Percentiles rank a stretch among this genome's conserved stretches.
These are phyloP conservation scores for Onygena corvina DNA, from an alignment of 2,329 filamentous ascomycete species.

Conservation along the genomic window DNA sequence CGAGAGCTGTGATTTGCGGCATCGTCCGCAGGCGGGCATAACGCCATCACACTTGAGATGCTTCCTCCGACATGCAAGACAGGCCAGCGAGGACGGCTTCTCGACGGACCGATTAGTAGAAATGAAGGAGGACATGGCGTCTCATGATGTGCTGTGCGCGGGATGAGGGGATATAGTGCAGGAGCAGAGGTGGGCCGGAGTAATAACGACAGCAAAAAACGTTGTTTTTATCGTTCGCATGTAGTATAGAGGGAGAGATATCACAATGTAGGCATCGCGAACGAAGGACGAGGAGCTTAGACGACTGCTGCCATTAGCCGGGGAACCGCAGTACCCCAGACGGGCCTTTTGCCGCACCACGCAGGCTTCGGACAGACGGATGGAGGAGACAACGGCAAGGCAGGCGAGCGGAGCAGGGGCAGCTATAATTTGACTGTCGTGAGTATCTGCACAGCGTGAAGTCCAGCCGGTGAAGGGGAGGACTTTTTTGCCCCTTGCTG, in stretches of 20 bases:
- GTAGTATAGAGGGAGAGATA: too few relatives aligned
- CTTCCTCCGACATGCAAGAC: conserved; percentile 41
- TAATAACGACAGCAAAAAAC: too few relatives aligned
- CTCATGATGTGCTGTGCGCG: neutral
- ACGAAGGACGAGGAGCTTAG: neutral
- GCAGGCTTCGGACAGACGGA: neutral
- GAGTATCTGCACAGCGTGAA: too few relatives aligned
- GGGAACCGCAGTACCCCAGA: neutral
- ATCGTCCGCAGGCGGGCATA: conserved; percentile 55
- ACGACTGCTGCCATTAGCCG: neutral
- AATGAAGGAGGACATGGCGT: neutral
- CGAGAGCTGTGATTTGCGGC: conserved; percentile 44
- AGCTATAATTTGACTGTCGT: too few relatives aligned
- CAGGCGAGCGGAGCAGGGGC: too few relatives aligned
- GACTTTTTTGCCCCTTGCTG: neutral
- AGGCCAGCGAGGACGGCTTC: conserved; percentile 36
- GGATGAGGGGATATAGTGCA: neutral
- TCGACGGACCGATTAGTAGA: conserved; percentile 2
- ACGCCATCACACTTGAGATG: conserved; percentile 67
- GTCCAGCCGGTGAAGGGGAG: neutral
- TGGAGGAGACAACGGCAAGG: too few relatives aligned
- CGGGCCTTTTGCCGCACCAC: neutral
- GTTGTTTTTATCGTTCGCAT: too few relatives aligned
- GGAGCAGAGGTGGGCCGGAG: too few relatives aligned
- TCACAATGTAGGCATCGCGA: neutral